Percentiles rank a stretch among this genome's conserved stretches.
These are phyloP conservation scores for Scleromitrula shiraiana DNA, from an alignment of 2,329 filamentous ascomycete genomes.

Conservation along the genomic window DNA sequence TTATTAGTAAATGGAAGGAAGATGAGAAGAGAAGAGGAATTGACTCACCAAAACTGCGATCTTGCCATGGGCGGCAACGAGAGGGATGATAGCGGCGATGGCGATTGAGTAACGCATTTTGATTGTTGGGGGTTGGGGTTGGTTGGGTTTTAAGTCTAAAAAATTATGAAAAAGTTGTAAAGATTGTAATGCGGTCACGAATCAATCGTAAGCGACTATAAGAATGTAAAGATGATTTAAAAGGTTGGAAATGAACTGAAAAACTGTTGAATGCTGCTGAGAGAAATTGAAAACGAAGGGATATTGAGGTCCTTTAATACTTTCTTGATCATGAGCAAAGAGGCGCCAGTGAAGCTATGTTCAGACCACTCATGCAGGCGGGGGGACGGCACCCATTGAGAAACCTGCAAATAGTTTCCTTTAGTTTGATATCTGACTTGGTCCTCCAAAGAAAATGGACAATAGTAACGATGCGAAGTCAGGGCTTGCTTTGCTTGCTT, in stretches of 20 bases:
- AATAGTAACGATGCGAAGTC: neutral
- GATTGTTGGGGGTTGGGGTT: conserved; percentile 15
- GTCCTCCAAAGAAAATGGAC: neutral
- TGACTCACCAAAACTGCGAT: conserved; percentile 36
- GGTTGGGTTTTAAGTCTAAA: conserved; percentile 4
- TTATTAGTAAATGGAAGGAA: conserved; percentile 1
- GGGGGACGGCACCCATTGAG: neutral
- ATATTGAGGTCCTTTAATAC: conserved; percentile 23
- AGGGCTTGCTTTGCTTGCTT: neutral
- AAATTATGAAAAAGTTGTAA: conserved; percentile 12
- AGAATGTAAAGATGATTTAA: conserved; percentile 13
- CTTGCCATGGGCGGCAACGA: conserved; percentile 53
- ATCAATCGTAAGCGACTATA: conserved; percentile 25
- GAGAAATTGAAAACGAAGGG: conserved; percentile 15
- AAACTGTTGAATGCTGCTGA: conserved; percentile 26
- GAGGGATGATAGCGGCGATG: conserved; percentile 41
- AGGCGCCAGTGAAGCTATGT: neutral
- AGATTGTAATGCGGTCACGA: conserved; percentile 25
- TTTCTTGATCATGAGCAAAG: conserved; percentile 5
- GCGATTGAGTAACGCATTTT: conserved; percentile 22
- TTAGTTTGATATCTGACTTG: conserved; percentile 5
- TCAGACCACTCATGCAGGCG: neutral
- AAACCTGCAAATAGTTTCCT: conserved; percentile 14
- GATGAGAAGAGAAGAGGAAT: neutral
- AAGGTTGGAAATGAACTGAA: conserved; percentile 13